A percentile compares a stretch with the other conserved stretches of the same genome.
phyloP scores from a whole-genome alignment of 2,329 filamentous ascomycete genomes.

The Sporothrix phasma region DNA sequence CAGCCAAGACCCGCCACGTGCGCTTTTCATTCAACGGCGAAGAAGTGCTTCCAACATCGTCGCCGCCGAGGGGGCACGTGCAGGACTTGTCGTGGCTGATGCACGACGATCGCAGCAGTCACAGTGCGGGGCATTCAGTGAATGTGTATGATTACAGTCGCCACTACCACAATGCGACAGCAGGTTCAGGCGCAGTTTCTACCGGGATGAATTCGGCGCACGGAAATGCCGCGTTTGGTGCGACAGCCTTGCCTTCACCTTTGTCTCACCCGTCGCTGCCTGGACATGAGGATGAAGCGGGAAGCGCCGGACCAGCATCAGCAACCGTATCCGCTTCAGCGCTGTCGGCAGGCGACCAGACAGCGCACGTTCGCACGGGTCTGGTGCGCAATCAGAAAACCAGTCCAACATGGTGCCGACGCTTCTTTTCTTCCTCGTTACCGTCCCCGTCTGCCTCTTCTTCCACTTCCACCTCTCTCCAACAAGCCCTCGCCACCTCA shows the following conservation, averaged over 20 bases:
- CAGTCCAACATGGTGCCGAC: neutral
- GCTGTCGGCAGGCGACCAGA: neutral
- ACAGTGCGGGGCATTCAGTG: neutral
- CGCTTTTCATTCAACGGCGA: conserved; percentile 52
- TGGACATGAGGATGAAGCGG: neutral
- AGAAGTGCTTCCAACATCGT: conserved; percentile 51
- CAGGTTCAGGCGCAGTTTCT: neutral
- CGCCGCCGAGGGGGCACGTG: conserved; percentile 29
- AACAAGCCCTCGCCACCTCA: neutral
- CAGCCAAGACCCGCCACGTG: conserved; percentile 36
- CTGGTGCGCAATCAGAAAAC: neutral
- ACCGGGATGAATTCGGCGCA: neutral
- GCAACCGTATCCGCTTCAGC: neutral
- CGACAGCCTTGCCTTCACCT: neutral
- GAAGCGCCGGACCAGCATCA: neutral
- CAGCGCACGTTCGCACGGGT: neutral
- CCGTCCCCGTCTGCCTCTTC: neutral
- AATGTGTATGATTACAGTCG: neutral
- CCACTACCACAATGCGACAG: neutral
- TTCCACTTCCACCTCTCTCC: neutral
- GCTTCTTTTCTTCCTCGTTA: neutral
- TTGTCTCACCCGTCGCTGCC: neutral
- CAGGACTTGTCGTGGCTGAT: conserved; percentile 17
- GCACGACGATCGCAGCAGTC: conserved; percentile 6
- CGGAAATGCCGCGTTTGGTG: neutral